Evolutionary conservation across 768 basidiomycete genomes (phyloP), one percentile per base, ranked within the genome.

Genomic region (Brasilioporus rufonigricans): DNA sequence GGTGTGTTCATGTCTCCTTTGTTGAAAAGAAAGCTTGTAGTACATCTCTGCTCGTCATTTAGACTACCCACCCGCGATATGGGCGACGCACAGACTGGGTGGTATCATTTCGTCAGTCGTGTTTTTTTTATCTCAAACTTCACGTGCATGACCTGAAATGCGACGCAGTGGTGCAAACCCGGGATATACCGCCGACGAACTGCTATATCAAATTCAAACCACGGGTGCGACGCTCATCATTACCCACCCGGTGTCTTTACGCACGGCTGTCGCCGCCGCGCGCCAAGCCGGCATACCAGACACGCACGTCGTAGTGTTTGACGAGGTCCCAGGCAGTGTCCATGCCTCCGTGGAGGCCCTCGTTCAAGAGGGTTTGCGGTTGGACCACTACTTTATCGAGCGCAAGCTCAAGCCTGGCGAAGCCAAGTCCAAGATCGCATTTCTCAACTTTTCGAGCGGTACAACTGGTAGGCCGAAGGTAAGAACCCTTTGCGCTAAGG

Each of bases 361-460:
- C 29, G 69, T 89, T 13, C 78, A 63, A 78, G 77, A 50, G 55
- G 69, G 78, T 10, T 61, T 64, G 62, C 61, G 53, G 59, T 64
- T 55, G 60, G 69, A 40, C 57, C 72, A 58, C 61, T 65, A 59
- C 52, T 86, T 80, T 60, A 63, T 66, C 26, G 80, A 86, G 50
- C 69, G 73, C 19, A 71, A 62, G 29, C 73, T 89, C 39, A 60
- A 63, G 24, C 74, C 76, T 13, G 87, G 85, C 11, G 87, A 87
- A 67, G 82, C 76, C 24, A 83, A 77, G 63, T 80, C 73, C 13
- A 79, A 81, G 41, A 55, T 89, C 14, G 87, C 89, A 6, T 84
- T 89, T 60, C 71, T 89, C 50, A 81, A 78, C 49, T 87, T 90
- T 60, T 89, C 87, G 1, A 88, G 87, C 57, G 87, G 87, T 9